Base-by-base conservation (phyloP, 768 basidiomycete species). In the Trametes cingulata region DNA sequence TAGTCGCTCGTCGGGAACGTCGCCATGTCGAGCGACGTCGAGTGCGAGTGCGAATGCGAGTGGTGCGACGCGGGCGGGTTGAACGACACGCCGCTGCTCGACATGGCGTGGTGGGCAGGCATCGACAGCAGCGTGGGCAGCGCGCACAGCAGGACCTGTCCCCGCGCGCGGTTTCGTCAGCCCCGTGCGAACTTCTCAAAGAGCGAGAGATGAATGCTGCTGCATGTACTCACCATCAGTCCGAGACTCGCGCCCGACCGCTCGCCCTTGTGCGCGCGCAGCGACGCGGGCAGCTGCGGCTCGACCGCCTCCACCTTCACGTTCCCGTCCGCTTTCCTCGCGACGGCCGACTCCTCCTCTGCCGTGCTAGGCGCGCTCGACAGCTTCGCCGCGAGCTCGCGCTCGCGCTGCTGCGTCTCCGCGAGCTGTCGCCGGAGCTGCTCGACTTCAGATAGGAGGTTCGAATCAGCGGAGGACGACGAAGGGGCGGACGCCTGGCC, bases 51-150 rank as follows among this genome's bases (percentile, higher is more conserved):
- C 37, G 68, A 61, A 19, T 71, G 61, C 43, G 67, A 62, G 62
- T 67, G 65, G 14, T 33, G 29, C 29, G 83, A 74, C 27, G 79
- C 73, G 24, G 86, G 82, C 58, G 85, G 72, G 24, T 83, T 79
- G 70, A 87, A 85, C 62, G 78, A 56, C 36, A 62, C 41, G 36
- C 61, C 78, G 46, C 82, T 79, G 46, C 82, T 79, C 49, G 84
- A 83, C 13, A 84, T 63, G 35, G 66, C 24, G 81, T 56, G 46
- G 61, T 86, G 84, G 62, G 84, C 75, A 50, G 86, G 81, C 75
- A 89, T 77, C 20, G 89, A 86, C 53, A 91, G 80, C 43, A 92
- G 80, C 20, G 85, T 83, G 15, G 90, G 90, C 25, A 92, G 80
- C 2, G 88, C 88, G 66, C 88, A 91, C 43, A 91, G 79, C 46